Evolutionary conservation across 371 early-diverging fungal species (phyloP), one percentile per base, ranked within the genome.

Genomic region (Rhizopus delemar): DNA sequence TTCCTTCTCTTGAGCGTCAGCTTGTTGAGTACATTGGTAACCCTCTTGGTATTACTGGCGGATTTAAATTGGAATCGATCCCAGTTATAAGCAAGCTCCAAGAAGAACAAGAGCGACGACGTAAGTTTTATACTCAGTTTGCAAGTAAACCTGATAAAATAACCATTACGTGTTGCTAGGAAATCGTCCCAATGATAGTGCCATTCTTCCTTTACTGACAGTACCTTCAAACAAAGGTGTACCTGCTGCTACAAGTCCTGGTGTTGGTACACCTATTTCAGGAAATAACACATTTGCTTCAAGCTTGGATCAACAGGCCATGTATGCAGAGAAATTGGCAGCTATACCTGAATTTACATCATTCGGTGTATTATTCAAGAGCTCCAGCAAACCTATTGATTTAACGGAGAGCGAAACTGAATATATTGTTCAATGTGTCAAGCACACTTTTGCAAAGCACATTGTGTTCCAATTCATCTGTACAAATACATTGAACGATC

Each of bases 391-490:
- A 68, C 84, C 94, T 32, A 81, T 87, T 16, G 91, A 86, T 56
- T 79, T 97, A 15, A 96, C 97, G 9, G 99, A 98, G 69, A 81
- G 91, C 31, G 99, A 97, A 72, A 93, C 94, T 1, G 99, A 98
- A 73, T 98, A 98, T 74, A 89, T 89, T 41, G 93, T 98, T 53
- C 80, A 84, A 8, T 92, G 91, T 63, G 75, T 93, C 61, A 96
- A 97, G 80, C 99, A 98, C 66, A 86, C 96, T 13, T 97, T 93
- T 73, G 74, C 85, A 46, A 80, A 86, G 39, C 95, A 96, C 58
- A 62, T 97, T 59, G 94, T 98, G 8, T 96, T 97, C 84, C 96
- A 98, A 84, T 98, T 97, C 73, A 86, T 91, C 62, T 90, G 93
- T 71, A 87, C 83, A 57, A 98, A 98, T 78, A 98, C 99, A 1